Evolutionary conservation across 257 asterid genomes (phyloP).

Genomic region (Solanum gracilifrons): DNA sequence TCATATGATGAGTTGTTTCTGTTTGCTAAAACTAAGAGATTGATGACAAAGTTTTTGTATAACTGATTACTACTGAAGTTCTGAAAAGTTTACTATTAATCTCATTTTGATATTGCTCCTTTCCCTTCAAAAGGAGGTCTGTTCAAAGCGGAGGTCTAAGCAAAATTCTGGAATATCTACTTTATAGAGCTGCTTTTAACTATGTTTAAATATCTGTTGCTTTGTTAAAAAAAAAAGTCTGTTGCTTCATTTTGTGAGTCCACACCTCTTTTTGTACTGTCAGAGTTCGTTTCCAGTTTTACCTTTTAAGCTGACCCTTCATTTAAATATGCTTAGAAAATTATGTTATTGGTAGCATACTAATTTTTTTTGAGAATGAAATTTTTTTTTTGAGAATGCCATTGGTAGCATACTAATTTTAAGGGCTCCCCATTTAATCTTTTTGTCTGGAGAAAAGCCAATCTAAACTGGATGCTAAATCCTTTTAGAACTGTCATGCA

Average conservation of each 20-base stretch:
- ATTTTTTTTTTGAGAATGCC: too few relatives aligned
- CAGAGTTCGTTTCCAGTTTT: not conserved
- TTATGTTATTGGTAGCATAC: not conserved
- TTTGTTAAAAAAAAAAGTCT: not conserved
- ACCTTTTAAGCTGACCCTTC: not conserved
- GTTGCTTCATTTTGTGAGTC: not conserved
- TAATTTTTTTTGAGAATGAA: too few relatives aligned
- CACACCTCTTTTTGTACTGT: not conserved
- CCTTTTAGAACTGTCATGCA: not conserved
- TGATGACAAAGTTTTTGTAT: not conserved
- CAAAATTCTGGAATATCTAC: not conserved
- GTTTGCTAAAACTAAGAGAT: not conserved
- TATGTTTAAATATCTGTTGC: not conserved
- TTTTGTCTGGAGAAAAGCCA: not conserved
- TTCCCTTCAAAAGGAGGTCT: not conserved
- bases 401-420: not conserved
- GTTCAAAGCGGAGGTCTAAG: not conserved
- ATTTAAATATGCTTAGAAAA: not conserved
- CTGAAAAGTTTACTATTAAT: not conserved
- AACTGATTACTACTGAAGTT: not conserved
- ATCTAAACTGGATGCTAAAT: not conserved
- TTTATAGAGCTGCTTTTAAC: not conserved
- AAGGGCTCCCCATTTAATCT: not conserved
- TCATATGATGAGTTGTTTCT: not conserved
- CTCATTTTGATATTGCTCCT: not conserved